Base-by-base conservation (phyloP, 2,329 filamentous ascomycete species). In the Colletotrichum sidae region DNA sequence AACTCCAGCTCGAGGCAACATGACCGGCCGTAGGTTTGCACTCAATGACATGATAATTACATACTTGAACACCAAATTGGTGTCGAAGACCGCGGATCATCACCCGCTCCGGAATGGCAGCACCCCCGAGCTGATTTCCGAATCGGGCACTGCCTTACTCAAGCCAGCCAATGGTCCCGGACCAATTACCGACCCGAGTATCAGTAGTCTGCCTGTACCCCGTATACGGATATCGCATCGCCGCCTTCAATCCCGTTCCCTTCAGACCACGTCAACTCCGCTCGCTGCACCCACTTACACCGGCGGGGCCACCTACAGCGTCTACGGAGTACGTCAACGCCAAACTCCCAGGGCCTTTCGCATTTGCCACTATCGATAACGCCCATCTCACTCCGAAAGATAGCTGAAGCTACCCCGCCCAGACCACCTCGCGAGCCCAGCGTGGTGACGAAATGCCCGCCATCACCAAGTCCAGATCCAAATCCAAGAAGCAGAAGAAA, bases 361-460 rank as follows among this genome's bases (percentile, higher is more conserved):
- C 17, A 47, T 13, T 55, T 9, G 52, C 52, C 37, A 41, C 58
- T 67, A 67, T 63, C 64, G 64, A 67, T 67, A 67, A 65, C 41
- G 42, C 25, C 25, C 25, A 25, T 25, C 25, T 25, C 25, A 25
- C 25, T 25, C 25, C 25, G 25, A 25, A 25, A 25, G 25, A 25
- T 5, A 25, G 25, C 25, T 25, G 25, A 25, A 53, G 37, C 38
- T 34, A 58, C 64, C 64, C 60, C 53, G 42, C 49, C 47, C 47
- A 44, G 53, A 15, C 41, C 39, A n/a, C 33, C 41, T 17, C 35
- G n/a, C 9, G 42, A 34, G 44, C 61, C 46, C 52, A 25, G 25
- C 52, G 45, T 41, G 62, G 57, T 65, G 62, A 65, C 62, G 52
- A 65, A 62, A 65, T 65, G 62, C 39, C 62, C 45, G 52, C 52